Percentiles rank a stretch among this genome's conserved stretches.
phyloP scores from a whole-genome alignment of 176 grass and related monocot genomes.

The Areca catechu region DNA sequence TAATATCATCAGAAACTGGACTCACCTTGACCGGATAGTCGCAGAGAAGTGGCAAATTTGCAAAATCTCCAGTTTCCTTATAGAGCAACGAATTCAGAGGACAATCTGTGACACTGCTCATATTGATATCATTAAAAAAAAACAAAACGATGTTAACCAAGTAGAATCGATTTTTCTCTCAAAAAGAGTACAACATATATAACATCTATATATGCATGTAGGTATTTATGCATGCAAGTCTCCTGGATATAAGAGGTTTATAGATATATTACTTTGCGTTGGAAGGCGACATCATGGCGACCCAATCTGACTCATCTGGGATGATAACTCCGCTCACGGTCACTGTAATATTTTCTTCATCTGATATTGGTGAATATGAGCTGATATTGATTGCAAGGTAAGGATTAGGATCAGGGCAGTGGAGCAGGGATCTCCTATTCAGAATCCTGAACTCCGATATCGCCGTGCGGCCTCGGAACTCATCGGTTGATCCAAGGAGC shows the following conservation, averaged over 20 bases:
- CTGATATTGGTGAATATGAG: slow-evolving; percentile 23
- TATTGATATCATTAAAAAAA: neutral
- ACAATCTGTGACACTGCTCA: slow-evolving; percentile 43
- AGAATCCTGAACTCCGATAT: slow-evolving; percentile 76
- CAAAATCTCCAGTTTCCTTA: slow-evolving; percentile 54
- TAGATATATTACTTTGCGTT: slow-evolving; percentile 37
- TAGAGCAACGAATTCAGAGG: slow-evolving; percentile 37
- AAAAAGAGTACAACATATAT: too few species aligned
- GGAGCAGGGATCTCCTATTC: slow-evolving; percentile 43
- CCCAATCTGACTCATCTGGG: slow-evolving; percentile 44
- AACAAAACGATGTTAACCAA: neutral
- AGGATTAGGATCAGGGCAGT: slow-evolving; percentile 32
- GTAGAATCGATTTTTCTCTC: too few species aligned
- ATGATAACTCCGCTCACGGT: slow-evolving; percentile 40
- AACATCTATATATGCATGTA: too few species aligned
- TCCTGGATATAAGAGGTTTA: too few species aligned
- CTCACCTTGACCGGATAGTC: slow-evolving; percentile 89
- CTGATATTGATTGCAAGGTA: slow-evolving; percentile 41
- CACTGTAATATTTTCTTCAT: slow-evolving; percentile 50
- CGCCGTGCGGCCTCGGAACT: neutral
- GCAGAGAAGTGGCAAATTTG: slow-evolving; percentile 60
- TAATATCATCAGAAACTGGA: neutral
- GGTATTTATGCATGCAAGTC: too few species aligned
- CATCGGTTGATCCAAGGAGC: neutral
- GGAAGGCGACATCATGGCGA: slow-evolving; percentile 84